These are phyloP conservation scores for Corchorus capsularis DNA, from an alignment of 345 rosid genomes.

Conservation along the genomic window DNA sequence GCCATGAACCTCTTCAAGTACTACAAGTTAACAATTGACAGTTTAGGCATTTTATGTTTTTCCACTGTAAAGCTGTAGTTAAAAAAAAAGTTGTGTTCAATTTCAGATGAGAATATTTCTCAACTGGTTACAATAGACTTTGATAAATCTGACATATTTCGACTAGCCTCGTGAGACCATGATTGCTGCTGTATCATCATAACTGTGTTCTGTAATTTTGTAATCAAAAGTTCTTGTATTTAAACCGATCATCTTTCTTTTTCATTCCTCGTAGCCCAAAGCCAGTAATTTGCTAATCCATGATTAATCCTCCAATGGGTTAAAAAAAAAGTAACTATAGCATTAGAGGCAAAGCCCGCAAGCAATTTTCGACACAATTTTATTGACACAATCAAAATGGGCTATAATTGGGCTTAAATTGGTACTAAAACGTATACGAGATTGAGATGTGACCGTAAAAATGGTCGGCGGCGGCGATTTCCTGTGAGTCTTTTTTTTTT, in stretches of 20 bases:
- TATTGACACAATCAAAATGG: too few species aligned
- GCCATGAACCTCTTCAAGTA: neutral
- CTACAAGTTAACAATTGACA: slow-evolving; percentile 12
- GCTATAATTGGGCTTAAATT: too few species aligned
- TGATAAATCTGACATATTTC: slow-evolving; percentile 31
- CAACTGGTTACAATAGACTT: slow-evolving; percentile 23
- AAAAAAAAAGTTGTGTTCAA: slow-evolving; percentile 22
- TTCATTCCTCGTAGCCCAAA: neutral
- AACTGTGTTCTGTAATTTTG: slow-evolving; percentile 11
- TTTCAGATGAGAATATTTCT: slow-evolving; percentile 39
- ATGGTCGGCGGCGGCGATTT: too few species aligned
- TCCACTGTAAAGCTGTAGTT: slow-evolving; percentile 49
- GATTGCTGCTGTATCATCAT: slow-evolving; percentile 30
- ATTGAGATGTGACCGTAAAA: too few species aligned
- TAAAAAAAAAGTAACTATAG: too few species aligned
- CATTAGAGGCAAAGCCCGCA: too few species aligned
- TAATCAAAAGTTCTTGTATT: slow-evolving; percentile 2
- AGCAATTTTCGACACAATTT: too few species aligned
- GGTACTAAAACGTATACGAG: too few species aligned
- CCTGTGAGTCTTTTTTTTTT: too few species aligned
- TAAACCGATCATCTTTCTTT: neutral
- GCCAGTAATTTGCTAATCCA: neutral
- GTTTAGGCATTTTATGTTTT: slow-evolving; percentile 26
- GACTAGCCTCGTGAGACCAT: slow-evolving; percentile 18
- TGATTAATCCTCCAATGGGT: neutral